Conservation (phyloP, 2,329 filamentous ascomycete species). For the Trichoderma harzianum region DNA sequence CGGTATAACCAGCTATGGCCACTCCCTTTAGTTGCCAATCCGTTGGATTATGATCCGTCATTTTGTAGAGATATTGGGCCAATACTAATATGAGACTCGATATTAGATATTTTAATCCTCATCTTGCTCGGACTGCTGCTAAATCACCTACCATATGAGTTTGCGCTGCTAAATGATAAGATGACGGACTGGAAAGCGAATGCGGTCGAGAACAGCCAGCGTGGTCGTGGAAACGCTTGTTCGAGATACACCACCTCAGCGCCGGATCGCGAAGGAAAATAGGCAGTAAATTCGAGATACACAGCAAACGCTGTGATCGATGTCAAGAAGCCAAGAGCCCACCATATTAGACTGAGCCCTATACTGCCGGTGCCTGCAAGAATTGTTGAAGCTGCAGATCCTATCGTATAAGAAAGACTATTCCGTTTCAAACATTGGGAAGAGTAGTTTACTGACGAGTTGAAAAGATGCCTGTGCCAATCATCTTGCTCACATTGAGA, state of each 20-base stretch:
- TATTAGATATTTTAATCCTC: background rate
- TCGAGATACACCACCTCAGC: conserved; percentile 67
- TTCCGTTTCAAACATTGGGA: background rate
- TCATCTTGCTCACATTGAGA: conserved; percentile 60
- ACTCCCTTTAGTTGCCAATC: conserved; percentile 67
- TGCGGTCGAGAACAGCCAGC: conserved; percentile 60
- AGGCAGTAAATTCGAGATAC: conserved; percentile 62
- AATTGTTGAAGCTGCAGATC: conserved; percentile 52
- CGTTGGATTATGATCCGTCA: conserved; percentile 47
- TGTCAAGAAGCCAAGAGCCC: conserved; percentile 60
- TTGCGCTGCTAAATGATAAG: conserved; percentile 63
- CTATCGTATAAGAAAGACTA: background rate
- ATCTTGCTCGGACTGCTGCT: too few species aligned
- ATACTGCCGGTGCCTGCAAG: conserved; percentile 58
- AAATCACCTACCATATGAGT: conserved; percentile 48
- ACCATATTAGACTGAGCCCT: conserved; percentile 61
- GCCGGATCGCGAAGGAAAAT: conserved; percentile 64
- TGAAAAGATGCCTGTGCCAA: conserved; percentile 62
- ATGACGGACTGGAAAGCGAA: conserved; percentile 63
- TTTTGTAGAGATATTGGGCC: conserved; percentile 60
- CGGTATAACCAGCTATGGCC: conserved; percentile 60
- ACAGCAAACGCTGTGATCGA: conserved; percentile 53
- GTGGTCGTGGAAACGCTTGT: conserved; percentile 62
- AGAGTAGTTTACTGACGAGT: conserved; percentile 48
- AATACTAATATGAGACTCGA: conserved; percentile 41